Base-by-base conservation (phyloP, 1,284 basidiomycete species). In the Irpex sp. region DNA sequence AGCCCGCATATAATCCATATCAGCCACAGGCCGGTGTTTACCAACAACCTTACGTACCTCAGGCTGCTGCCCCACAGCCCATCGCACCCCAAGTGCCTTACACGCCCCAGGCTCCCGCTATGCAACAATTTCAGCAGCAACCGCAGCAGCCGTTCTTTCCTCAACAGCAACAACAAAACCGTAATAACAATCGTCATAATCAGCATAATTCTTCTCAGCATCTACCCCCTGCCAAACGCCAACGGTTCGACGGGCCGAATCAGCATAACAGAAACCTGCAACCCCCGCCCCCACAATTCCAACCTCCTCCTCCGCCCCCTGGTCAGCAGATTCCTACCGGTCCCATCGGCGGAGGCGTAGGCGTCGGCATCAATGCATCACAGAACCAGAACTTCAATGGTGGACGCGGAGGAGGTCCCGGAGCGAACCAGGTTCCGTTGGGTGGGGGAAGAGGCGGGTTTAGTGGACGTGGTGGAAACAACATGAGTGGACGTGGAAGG, bases 181-280 rank as follows among this genome's bases (percentile, higher is more conserved):
- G 79, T 36, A 79, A 77, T 57, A 84, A 81, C 19, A 80, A 80
- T 66, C 61, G 61, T 11, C 62, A 62, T 47, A 56, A 62, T 8
- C 88, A 87, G 67, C 88, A 90, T 65, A 76, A 82, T 2, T 83
- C 87, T 3, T 85, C 86, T 36, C 87, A 90, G 66, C 87, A 91
- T 68, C 79, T 88, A 6, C 89, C 89, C 13, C 91, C 91, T 1
- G 90, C 90, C 2, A 96, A 96, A 75, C 82, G 93, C 59, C 93
- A 88, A 66, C 84, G 93, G 17, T 94, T 94, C 71, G 93, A 95
- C 72, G 88, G 87, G 5, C 88, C 91, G 0, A 85, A 77, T 65
- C 77, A 79, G 62, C 81, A 69, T 15, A 44, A 44, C 62, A 71
- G 73, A 5, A 69, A 77, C 68, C 80, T 79, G 59, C 81, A 82